These are phyloP conservation scores for Trapa incisa DNA, from an alignment of 345 rosid species.

Conservation along the genomic window DNA sequence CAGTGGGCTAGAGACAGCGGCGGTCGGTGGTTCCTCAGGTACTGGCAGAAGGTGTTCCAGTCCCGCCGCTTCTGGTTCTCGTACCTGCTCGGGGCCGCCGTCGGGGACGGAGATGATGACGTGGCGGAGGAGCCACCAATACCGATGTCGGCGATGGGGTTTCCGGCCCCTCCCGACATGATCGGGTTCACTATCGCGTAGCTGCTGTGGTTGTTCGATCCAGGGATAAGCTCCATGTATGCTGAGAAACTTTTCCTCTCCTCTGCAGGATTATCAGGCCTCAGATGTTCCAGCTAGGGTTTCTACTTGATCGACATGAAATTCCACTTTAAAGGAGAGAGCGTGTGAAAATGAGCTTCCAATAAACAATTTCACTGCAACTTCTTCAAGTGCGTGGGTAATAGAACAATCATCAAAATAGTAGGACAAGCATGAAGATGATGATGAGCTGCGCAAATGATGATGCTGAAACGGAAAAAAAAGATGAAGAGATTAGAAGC, in stretches of 20 bases:
- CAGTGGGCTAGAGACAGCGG: conserved; percentile 63
- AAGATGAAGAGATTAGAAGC: not conserved
- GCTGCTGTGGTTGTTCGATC: conserved; percentile 8
- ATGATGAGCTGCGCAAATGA: not conserved
- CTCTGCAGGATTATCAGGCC: no score
- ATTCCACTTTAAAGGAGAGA: not conserved
- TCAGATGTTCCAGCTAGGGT: not conserved
- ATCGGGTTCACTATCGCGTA: not conserved
- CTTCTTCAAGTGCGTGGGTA: conserved; percentile 1
- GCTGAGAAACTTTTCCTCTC: not conserved
- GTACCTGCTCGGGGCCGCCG: conserved; percentile 53
- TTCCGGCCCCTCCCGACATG: not conserved
- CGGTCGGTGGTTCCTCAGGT: conserved; percentile 66
- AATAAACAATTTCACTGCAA: no score
- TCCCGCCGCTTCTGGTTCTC: conserved; percentile 82
- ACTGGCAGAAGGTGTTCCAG: conserved; percentile 92
- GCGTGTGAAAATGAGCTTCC: not conserved
- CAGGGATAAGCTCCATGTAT: conserved; percentile 8
- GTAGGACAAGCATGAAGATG: not conserved
- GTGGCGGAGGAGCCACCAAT: conserved; percentile 10
- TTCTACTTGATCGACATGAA: not conserved
- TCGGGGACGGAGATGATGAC: conserved; percentile 23
- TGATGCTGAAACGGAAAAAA: conserved; percentile 2
- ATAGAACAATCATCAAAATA: not conserved
- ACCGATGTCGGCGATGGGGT: conserved; percentile 6